Base-by-base conservation (phyloP, 2,329 filamentous ascomycete species). In the Ampelomyces quisqualis region DNA sequence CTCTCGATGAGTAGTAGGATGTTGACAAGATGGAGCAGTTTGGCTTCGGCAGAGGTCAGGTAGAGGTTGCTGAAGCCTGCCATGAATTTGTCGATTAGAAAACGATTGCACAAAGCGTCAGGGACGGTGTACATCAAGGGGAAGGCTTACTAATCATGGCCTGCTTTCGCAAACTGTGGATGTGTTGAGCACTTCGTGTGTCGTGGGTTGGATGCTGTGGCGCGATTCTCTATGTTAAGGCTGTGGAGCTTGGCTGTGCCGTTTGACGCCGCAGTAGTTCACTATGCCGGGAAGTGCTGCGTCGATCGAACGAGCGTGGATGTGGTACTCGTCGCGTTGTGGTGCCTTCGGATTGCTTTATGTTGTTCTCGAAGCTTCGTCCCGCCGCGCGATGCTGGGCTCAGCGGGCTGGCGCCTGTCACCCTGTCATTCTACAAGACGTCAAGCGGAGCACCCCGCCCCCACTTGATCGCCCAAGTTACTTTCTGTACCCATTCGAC, bases 291-390 rank as follows among this genome's bases (percentile, higher is more conserved):
- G 11, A 14, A 41, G 8, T 45, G 29, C n/a, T 8, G n/a, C 15
- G 15, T 13, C n/a, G 26, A 28, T 11, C 8, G 21, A 34, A 22
- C 1, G 14, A 13, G 13, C 10, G 34, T 31, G 28, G 28, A 26
- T 5, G 21, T 4, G 13, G 6, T 34, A 20, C 26, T 5, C 11
- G 19, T 7, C 14, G 37, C 14, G 15, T 40, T 34, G 31, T 37
- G 44, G 26, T 41, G n/a, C n/a, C n/a, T n/a, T n/a, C n/a, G n/a
- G n/a, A n/a, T n/a, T n/a, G n/a, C n/a, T n/a, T n/a, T n/a, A n/a
- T n/a, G n/a, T n/a, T n/a, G 35, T 58, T 60, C 55, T 60, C 37
- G 57, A 62, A 60, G 49, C 40, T 62, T 61, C 57, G 45, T 43
- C 34, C 41, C 23, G 40, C 34, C 40, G 49, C 45, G 49, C 24